Conservation (phyloP, 331 rosid genomes). For the Stylosanthes scabra region DNA sequence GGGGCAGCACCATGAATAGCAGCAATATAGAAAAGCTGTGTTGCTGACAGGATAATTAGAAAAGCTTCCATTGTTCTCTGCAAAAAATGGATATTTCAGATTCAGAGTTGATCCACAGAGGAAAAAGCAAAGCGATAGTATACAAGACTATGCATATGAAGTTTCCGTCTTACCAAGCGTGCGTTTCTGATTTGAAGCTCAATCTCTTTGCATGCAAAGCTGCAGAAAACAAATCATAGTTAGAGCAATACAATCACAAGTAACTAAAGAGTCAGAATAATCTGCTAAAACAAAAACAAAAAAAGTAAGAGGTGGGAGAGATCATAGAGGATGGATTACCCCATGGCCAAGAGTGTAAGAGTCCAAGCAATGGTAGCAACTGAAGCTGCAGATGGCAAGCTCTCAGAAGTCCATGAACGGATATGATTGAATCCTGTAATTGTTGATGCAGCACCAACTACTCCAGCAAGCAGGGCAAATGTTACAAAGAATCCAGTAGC, state of each 20-base stretch:
- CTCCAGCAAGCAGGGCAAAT: constrained; percentile 79
- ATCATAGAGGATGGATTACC: constrained; percentile 49
- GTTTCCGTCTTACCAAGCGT: constrained; percentile 62
- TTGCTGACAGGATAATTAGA: constrained; percentile 80
- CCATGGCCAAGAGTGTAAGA: constrained; percentile 86
- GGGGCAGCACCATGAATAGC: constrained; percentile 61
- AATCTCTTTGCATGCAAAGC: constrained; percentile 89
- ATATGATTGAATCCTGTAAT: constrained; percentile 74
- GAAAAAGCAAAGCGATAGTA: neutral
- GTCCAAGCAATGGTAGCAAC: constrained; percentile 83
- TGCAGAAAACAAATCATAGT: constrained; percentile 42
- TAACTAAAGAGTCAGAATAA: no score
- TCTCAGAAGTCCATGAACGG: constrained; percentile 64
- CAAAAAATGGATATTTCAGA: constrained; percentile 40
- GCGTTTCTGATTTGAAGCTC: constrained; percentile 65
- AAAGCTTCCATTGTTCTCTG: constrained; percentile 94
- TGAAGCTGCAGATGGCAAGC: constrained; percentile 78
- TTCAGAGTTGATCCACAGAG: constrained; percentile 17
- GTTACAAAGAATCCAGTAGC: constrained; percentile 89
- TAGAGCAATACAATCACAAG: constrained; percentile 24
- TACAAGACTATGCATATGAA: neutral
- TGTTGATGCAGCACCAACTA: constrained; percentile 75
- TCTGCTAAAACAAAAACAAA: no score
- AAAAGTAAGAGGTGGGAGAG: neutral
- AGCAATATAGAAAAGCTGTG: constrained; percentile 72